Conservation (phyloP, 1,284 basidiomycete species). For the Farysia itapuensis region DNA sequence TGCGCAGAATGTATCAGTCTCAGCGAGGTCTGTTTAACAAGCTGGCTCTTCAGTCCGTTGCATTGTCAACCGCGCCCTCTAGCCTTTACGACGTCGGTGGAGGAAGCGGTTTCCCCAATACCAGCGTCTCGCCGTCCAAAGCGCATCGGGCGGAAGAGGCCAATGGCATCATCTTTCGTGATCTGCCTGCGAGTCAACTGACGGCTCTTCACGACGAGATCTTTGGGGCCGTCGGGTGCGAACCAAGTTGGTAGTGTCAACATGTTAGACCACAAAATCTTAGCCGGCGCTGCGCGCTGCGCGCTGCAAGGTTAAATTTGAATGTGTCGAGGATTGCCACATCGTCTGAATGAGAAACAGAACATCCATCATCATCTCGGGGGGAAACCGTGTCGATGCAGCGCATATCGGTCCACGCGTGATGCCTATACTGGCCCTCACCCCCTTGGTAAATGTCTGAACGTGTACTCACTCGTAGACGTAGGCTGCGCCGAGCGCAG, state of each 20-base stretch:
- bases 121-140: conserved; percentile 10
- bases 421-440: too few species aligned
- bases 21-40: conserved; percentile 39
- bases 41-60: conserved; percentile 40
- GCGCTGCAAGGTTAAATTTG: too few species aligned
- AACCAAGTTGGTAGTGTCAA: background rate
- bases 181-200: conserved; percentile 13
- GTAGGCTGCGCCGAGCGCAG: too few species aligned
- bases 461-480: too few species aligned
- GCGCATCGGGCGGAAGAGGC: conserved; percentile 13
- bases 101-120: conserved; percentile 33
- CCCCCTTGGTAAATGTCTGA: too few species aligned
- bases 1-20: conserved; percentile 18
- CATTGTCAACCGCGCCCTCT: conserved; percentile 28
- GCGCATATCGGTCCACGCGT: too few species aligned
- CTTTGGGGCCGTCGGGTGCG: conserved; percentile 13
- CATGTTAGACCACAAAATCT: too few species aligned
- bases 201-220: conserved; percentile 10
- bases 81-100: conserved; percentile 38
- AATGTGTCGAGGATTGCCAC: too few species aligned
- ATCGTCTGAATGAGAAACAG: too few species aligned
- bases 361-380: background rate
- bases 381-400: background rate
- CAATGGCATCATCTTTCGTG: conserved; percentile 26
- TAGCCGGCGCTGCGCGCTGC: too few species aligned